phyloP scores from a whole-genome alignment of 2,329 filamentous ascomycete genomes.

The Ophiostoma ips region DNA sequence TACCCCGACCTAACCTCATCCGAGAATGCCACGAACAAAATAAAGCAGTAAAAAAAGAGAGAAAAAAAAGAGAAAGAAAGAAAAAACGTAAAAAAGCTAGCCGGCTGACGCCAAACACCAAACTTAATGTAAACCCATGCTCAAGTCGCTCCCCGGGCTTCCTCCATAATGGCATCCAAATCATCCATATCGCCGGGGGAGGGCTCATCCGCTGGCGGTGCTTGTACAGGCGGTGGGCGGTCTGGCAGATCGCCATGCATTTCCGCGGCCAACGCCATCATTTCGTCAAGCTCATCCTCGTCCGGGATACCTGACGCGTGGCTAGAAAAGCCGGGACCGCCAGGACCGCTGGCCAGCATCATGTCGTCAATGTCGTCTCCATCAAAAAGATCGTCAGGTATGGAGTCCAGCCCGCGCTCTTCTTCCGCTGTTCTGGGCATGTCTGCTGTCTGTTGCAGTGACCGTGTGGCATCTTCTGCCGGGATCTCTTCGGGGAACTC shows the following conservation, averaged over 20 bases:
- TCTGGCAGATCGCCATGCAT: constrained; percentile 3
- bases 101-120: background rate
- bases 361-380: constrained; percentile 20
- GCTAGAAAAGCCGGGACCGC: background rate
- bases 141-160: constrained; percentile 20
- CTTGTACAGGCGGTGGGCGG: constrained; percentile 11
- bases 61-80: background rate
- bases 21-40: no score
- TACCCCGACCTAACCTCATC: no score
- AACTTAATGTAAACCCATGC: background rate
- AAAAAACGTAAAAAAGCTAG: background rate
- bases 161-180: constrained; percentile 30
- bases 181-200: constrained; percentile 21
- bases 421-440: background rate
- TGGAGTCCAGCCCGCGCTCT: constrained; percentile 14
- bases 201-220: constrained; percentile 12
- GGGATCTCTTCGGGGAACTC: background rate
- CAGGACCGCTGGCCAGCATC: background rate
- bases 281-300: constrained; percentile 34
- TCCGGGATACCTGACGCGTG: constrained; percentile 21
- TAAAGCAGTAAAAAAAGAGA: no score
- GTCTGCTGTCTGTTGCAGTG: background rate
- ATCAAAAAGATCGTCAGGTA: constrained; percentile 27
- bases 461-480: background rate
- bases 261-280: constrained; percentile 36